Conservation (phyloP, 306 rosid genomes). For the Vigna reflexopilosa region DNA sequence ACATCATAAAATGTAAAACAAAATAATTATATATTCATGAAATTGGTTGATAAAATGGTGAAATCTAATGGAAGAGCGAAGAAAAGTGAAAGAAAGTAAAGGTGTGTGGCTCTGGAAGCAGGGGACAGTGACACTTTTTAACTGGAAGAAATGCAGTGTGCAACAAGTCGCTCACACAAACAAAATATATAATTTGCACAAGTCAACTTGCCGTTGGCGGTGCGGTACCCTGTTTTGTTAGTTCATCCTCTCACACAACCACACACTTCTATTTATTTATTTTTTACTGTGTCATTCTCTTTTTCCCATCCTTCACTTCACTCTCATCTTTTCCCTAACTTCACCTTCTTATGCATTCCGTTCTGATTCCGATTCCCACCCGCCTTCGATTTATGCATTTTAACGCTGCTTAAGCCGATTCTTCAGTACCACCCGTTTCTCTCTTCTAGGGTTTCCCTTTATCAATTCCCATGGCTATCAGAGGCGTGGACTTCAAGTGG, state of each 20-base stretch:
- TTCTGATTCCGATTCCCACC: conserved; percentile 28
- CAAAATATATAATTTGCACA: background rate
- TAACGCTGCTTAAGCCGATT: background rate
- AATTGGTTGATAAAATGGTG: too few species aligned
- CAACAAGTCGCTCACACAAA: conserved; percentile 25
- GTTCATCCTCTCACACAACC: conserved; percentile 5
- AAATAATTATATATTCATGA: too few species aligned
- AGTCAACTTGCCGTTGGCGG: conserved; percentile 39
- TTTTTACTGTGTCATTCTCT: background rate
- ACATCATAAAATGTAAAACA: too few species aligned
- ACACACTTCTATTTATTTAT: background rate
- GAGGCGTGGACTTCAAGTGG: conserved; percentile 99
- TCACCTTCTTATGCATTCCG: background rate
- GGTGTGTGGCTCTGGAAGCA: background rate
- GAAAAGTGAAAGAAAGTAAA: background rate
- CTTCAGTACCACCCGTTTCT: conserved; percentile 35
- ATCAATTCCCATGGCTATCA: conserved; percentile 70
- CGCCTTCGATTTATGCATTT: conserved; percentile 46
- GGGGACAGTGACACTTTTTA: background rate
- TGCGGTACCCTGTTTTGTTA: conserved; percentile 27
- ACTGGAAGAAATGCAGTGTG: background rate
- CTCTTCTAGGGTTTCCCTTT: conserved; percentile 49
- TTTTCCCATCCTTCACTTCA: background rate
- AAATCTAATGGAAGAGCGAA: too few species aligned
- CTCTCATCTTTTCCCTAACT: background rate